Conservation (phyloP, 2,329 filamentous ascomycete species). For the Aphanocladium album region DNA sequence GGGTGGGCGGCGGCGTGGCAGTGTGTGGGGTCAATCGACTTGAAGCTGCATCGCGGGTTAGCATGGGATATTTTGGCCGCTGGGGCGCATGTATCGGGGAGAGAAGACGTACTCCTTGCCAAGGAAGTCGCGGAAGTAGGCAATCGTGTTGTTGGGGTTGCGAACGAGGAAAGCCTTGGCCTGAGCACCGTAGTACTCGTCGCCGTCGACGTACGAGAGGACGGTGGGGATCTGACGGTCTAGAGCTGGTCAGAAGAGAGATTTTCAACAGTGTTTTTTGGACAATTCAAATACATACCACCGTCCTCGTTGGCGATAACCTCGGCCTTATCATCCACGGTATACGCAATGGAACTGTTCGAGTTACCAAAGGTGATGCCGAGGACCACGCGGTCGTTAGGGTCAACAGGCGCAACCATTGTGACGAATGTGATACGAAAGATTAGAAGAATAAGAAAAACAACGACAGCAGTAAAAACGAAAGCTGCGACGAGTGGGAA, state of each 20-base stretch:
- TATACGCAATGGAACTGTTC: constrained; percentile 94
- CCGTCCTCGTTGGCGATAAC: constrained; percentile 99
- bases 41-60: constrained; percentile 54
- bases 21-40: constrained; percentile 92
- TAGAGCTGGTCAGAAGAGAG: constrained; percentile 29
- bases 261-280: neutral
- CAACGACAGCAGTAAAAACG: neutral
- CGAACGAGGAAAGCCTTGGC: constrained; percentile 91
- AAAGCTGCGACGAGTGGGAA: neutral
- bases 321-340: constrained; percentile 88
- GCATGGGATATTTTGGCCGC: neutral
- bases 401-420: constrained; percentile 48
- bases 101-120: constrained; percentile 73
- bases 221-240: constrained; percentile 96
- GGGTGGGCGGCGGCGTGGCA: too few relatives aligned
- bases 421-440: constrained; percentile 15
- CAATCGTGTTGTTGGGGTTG: constrained; percentile 88
- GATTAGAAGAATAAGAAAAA: constrained; percentile 13
- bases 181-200: constrained; percentile 94
- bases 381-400: constrained; percentile 66
- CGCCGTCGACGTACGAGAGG: constrained; percentile 89
- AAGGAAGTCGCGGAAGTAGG: constrained; percentile 93
- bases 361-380: constrained; percentile 98
- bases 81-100: neutral
- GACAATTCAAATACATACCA: constrained; percentile 65